phyloP scores from a whole-genome alignment of 1,284 basidiomycete genomes.

The Leucocoprinus gongylophorus region DNA sequence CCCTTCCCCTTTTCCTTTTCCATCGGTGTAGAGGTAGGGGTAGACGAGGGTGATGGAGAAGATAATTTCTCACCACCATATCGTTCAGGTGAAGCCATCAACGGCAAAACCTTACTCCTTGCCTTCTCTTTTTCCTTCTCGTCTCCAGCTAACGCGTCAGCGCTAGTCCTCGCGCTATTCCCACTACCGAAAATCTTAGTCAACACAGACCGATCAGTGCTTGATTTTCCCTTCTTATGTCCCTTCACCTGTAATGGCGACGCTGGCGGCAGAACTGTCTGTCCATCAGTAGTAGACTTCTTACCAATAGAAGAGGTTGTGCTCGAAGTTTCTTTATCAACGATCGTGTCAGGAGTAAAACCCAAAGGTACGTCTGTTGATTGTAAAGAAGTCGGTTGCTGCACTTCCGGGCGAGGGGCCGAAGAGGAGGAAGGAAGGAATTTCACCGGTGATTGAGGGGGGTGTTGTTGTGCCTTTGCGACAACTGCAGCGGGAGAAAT shows the following conservation, averaged over 20 bases:
- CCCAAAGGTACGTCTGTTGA: too few species aligned
- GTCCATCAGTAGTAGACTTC: neutral
- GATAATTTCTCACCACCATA: conserved; percentile 6
- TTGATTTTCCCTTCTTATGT: conserved; percentile 32
- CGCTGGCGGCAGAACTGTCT: neutral
- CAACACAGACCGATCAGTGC: conserved; percentile 33
- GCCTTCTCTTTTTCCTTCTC: neutral
- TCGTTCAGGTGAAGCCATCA: conserved; percentile 16
- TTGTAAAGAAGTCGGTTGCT: too few species aligned
- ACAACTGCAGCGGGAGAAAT: neutral
- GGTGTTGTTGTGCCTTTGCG: neutral
- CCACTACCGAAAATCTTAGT: conserved; percentile 31
- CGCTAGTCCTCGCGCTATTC: conserved; percentile 9
- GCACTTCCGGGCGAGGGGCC: conserved; percentile 5
- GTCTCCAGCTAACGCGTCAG: neutral
- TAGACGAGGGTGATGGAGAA: neutral
- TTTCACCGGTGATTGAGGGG: neutral
- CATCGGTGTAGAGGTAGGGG: neutral
- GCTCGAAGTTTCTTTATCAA: conserved; percentile 20
- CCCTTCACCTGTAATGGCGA: conserved; percentile 16
- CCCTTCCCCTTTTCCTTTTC: conserved; percentile 9
- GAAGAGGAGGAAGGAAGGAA: neutral
- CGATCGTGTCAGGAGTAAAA: conserved; percentile 8
- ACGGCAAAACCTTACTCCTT: conserved; percentile 19
- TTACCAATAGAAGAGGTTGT: conserved; percentile 29